phyloP scores from a whole-genome alignment of 2,329 filamentous ascomycete species.

The Pseudopithomyces maydicus region DNA sequence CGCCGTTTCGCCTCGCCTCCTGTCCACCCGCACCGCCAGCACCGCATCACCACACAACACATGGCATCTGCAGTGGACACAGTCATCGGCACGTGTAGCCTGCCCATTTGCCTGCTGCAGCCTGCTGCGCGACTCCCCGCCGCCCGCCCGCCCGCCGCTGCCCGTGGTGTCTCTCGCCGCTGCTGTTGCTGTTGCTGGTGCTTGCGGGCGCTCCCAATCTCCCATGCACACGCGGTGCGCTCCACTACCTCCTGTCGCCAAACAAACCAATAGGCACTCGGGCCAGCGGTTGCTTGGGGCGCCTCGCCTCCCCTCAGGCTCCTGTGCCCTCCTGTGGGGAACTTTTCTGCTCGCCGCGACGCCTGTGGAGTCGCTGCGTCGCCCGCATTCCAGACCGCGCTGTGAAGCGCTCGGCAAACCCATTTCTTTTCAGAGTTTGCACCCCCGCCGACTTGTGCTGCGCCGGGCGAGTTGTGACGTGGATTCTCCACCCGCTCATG shows the following conservation, averaged over 20 bases:
- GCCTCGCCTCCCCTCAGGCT: no score
- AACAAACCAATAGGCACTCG: not conserved
- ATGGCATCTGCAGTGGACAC: not conserved
- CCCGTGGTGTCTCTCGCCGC: no score
- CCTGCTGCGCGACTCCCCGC: no score
- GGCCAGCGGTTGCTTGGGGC: slow-evolving; percentile 18
- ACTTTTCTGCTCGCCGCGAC: slow-evolving; percentile 9
- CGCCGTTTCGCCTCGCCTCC: slow-evolving; percentile 13
- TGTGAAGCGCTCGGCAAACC: slow-evolving; percentile 2
- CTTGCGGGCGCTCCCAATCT: not conserved
- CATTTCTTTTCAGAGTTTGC: not conserved
- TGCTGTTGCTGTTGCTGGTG: no score
- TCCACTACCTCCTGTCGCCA: slow-evolving; percentile 2
- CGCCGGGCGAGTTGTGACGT: not conserved
- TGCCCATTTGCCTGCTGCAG: slow-evolving; percentile 18
- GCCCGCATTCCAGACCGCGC: slow-evolving; percentile 10
- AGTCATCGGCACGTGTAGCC: slow-evolving; percentile 22
- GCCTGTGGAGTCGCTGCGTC: slow-evolving; percentile 3
- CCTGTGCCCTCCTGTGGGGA: no score
- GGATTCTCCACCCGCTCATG: not conserved
- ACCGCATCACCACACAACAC: no score
- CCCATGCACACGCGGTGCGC: not conserved
- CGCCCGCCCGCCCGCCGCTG: not conserved
- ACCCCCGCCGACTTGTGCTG: not conserved
- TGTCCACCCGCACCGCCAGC: not conserved